Conservation (phyloP, 2,329 filamentous ascomycete genomes). For the Microsporum audouinii region DNA sequence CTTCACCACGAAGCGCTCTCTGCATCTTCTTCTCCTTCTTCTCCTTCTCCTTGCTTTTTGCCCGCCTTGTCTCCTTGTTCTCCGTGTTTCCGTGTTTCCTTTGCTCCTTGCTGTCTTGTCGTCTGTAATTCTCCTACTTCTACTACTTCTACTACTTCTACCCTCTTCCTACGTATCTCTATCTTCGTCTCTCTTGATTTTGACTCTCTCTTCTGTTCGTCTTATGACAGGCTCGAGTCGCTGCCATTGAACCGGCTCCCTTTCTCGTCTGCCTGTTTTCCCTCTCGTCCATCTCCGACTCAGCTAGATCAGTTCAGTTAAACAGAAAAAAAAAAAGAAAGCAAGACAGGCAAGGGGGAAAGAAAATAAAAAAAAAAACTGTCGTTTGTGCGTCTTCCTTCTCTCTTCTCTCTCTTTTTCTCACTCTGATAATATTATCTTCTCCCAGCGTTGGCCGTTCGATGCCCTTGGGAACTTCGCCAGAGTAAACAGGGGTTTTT, state of each 20-base stretch:
- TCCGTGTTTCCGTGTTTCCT: constrained; percentile 21
- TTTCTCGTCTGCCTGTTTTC: constrained; percentile 3
- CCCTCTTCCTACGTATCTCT: neutral
- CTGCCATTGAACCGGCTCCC: constrained; percentile 4
- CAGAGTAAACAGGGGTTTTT: constrained; percentile 4
- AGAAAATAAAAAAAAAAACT: neutral
- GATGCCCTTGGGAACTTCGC: neutral
- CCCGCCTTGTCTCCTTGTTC: constrained; percentile 13
- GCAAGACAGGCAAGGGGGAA: neutral
- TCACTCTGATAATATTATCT: neutral
- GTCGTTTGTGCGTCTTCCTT: constrained; percentile 7
- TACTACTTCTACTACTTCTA: neutral
- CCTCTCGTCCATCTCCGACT: neutral
- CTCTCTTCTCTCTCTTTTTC: neutral
- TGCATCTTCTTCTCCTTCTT: constrained; percentile 3
- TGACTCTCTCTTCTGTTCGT: constrained; percentile 9
- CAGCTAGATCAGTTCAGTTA: constrained; percentile 3
- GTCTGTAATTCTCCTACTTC: neutral
- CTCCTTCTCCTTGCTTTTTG: constrained; percentile 6
- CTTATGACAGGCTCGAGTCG: neutral
- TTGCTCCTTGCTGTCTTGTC: constrained; percentile 13
- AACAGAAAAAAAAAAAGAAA: neutral
- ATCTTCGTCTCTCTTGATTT: neutral
- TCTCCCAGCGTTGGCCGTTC: neutral
- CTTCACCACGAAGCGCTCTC: neutral